Percentiles rank a stretch among this genome's conserved stretches.
Conservation (phyloP, 2,329 filamentous ascomycete genomes). For the Cladosporium sp. region DNA sequence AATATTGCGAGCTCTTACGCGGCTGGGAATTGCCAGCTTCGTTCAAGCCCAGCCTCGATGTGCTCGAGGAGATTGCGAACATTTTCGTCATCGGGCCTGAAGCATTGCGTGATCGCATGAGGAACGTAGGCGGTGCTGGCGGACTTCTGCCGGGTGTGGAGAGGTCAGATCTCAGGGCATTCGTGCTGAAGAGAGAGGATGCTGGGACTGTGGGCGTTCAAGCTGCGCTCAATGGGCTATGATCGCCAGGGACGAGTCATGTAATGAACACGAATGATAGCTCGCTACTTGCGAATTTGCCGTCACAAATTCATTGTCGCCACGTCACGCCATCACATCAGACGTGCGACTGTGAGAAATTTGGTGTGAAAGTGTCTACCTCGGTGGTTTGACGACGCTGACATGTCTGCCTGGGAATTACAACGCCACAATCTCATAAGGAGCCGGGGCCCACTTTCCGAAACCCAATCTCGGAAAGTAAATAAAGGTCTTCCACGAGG, state of each 20-base stretch:
- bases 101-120: conserved; percentile 52
- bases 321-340: neutral
- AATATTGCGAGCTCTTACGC: conserved; percentile 83
- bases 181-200: conserved; percentile 83
- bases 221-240: conserved; percentile 70
- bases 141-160: conserved; percentile 41
- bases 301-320: neutral
- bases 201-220: conserved; percentile 78
- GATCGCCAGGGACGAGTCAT: neutral
- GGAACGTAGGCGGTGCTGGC: conserved; percentile 42
- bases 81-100: conserved; percentile 83
- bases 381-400: neutral
- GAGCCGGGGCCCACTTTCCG: neutral
- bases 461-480: neutral
- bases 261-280: neutral
- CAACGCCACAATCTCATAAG: neutral
- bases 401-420: neutral
- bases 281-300: neutral
- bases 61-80: conserved; percentile 89
- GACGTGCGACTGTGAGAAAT: neutral
- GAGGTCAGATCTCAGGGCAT: conserved; percentile 68
- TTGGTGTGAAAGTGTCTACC: neutral
- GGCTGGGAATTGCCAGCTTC: conserved; percentile 70
- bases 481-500: neutral
- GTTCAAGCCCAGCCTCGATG: conserved; percentile 64